These are phyloP conservation scores for Wickerhamomyces ciferrii DNA, from an alignment of 805 yeast genomes.

Conservation along the genomic window DNA sequence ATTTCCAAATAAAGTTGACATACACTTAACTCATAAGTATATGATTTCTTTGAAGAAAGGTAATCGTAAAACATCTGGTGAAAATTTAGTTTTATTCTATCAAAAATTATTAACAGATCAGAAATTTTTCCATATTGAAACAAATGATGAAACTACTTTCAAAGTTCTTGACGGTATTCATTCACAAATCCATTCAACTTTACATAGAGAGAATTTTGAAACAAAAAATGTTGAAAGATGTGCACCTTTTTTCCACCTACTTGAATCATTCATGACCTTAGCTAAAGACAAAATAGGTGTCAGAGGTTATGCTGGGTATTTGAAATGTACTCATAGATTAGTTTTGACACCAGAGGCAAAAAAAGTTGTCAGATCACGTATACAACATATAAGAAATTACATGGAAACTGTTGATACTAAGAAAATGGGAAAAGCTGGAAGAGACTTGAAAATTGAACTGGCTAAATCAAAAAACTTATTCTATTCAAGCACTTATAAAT, in stretches of 20 bases:
- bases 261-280: neutral
- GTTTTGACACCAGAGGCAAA: neutral
- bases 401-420: neutral
- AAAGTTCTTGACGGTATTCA: neutral
- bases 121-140: neutral
- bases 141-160: neutral
- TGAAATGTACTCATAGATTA: neutral
- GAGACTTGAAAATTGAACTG: neutral
- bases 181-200: neutral
- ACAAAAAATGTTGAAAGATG: neutral
- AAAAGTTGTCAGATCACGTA: neutral
- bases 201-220: neutral
- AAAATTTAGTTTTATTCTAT: neutral
- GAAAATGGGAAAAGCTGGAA: neutral
- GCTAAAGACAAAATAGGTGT: neutral
- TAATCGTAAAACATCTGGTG: neutral
- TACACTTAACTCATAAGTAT: constrained; percentile 15
- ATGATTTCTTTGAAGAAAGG: constrained; percentile 7
- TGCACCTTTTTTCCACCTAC: neutral
- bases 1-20: constrained; percentile 12
- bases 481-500: no score
- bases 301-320: neutral
- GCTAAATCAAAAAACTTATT: no score
- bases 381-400: neutral
- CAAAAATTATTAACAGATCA: neutral